Base-by-base conservation (phyloP, 2,329 filamentous ascomycete genomes). In the Zymoseptoria pseudotritici region DNA sequence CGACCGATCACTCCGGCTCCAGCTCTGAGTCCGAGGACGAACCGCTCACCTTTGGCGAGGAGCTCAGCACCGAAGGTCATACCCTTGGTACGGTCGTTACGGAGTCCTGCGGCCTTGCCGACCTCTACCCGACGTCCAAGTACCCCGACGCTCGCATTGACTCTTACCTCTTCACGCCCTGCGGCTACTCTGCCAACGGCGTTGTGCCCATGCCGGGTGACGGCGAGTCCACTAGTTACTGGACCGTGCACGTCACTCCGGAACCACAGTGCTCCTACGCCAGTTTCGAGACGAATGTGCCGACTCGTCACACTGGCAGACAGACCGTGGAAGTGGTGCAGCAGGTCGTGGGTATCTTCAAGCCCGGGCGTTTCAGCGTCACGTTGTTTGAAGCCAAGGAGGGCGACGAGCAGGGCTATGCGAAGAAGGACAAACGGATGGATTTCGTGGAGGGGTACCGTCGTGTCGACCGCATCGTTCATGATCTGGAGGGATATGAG, bases 211-310 rank as follows among this genome's bases (percentile, higher is more conserved):
- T 91, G 54, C 86, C 90, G 0, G 73, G 83, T 13, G 69, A 74
- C 57, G 63, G 66, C 8, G 69, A 70, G 9, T 66, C 67, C 11
- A 88, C 85, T 50, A 91, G 97, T 77, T 99, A 99, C 79, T 99
- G 97, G 77, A 99, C 93, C 0, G 94, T 99, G 22, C 94, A 99
- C 72, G 94, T 99, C 66, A 99, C 94, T 0, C 94, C 94, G 0
- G 94, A 99, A 80, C 91, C 93, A 13, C 86, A 96, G 70, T 99
- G 93, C 80, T 97, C 92, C 4, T 99, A 96, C 74, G 94, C 94
- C 42, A 97, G 91, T 1, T 99, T 99, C 72, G 94, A 99, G 80
- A 97, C 94, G 66, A 99, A 97, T 69, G 93, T 99, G 3, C 94
- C 94, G 1, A 89, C 91, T 24, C 87, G 86, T 4, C 91, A 96